Evolutionary conservation across 2,329 filamentous ascomycete genomes (phyloP).

Genomic region (Cryphonectria nitschkei): DNA sequence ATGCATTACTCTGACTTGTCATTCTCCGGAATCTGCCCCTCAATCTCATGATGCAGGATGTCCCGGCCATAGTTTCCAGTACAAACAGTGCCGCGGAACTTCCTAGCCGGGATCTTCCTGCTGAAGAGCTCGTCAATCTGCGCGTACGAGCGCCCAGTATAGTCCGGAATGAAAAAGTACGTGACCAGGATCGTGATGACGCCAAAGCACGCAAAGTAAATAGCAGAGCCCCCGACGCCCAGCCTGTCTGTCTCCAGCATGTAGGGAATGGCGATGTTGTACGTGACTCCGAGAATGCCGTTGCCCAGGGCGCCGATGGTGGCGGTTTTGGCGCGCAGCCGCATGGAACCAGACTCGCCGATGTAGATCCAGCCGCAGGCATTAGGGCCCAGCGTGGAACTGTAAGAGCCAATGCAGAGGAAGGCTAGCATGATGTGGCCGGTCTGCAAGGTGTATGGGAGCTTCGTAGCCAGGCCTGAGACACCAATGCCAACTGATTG

Average conservation of each 20-base stretch:
- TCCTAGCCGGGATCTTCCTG: background rate
- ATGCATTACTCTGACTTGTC: background rate
- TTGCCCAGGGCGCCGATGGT: slow-evolving; percentile 5
- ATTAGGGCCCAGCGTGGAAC: background rate
- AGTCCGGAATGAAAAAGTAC: slow-evolving; percentile 7
- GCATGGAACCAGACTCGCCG: slow-evolving; percentile 6
- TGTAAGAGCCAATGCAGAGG: slow-evolving; percentile 8
- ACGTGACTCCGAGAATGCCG: slow-evolving; percentile 7
- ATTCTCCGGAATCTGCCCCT: background rate
- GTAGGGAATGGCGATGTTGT: slow-evolving; percentile 12
- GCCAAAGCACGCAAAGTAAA: slow-evolving; percentile 5
- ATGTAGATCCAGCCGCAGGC: slow-evolving; percentile 14
- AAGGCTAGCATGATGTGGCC: slow-evolving; percentile 13
- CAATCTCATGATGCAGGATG: background rate
- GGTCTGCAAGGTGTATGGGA: background rate
- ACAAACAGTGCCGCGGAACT: slow-evolving; percentile 1
- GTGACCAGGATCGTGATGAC: slow-evolving; percentile 1
- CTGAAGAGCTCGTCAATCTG: slow-evolving; percentile 11
- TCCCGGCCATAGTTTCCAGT: slow-evolving; percentile 8
- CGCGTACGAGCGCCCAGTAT: slow-evolving; percentile 8
- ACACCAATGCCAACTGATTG: slow-evolving; percentile 1
- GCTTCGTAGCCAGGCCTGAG: background rate
- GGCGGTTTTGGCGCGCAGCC: slow-evolving; percentile 1
- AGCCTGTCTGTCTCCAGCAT: slow-evolving; percentile 3
- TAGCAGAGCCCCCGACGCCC: slow-evolving; percentile 3